A percentile compares a stretch with the other conserved stretches of the same genome.
phyloP scores from a whole-genome alignment of 2,329 filamentous ascomycete species.

The Ophiostoma sp. region DNA sequence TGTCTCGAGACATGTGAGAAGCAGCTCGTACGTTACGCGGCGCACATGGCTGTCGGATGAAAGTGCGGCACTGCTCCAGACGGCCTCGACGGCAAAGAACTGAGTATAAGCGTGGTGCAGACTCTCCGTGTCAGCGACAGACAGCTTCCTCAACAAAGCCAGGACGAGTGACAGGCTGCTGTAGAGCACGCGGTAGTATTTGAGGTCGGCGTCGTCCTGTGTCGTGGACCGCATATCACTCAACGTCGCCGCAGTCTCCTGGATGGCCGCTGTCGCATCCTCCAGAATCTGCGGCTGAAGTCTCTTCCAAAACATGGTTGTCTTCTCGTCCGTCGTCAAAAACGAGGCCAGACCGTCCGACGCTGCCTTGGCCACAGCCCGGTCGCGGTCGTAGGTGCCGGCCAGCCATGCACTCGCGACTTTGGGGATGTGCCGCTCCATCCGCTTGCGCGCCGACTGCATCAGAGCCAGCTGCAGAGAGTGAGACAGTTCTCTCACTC shows the following conservation, averaged over 20 bases:
- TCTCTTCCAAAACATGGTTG: constrained; percentile 71
- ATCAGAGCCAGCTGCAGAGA: constrained; percentile 65
- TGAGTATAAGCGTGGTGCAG: constrained; percentile 62
- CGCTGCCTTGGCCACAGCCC: constrained; percentile 72
- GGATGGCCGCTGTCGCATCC: constrained; percentile 76
- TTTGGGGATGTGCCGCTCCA: constrained; percentile 75
- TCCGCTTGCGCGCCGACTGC: constrained; percentile 71
- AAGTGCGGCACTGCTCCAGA: constrained; percentile 65
- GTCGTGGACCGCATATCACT: constrained; percentile 88
- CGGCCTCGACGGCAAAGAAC: constrained; percentile 64
- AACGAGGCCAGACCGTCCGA: constrained; percentile 73
- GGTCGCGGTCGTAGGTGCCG: constrained; percentile 83
- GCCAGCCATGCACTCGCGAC: constrained; percentile 89
- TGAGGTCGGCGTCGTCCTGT: constrained; percentile 79
- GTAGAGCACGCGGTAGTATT: constrained; percentile 74
- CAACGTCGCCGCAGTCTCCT: constrained; percentile 76
- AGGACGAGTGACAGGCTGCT: constrained; percentile 57
- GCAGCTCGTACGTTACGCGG: constrained; percentile 52
- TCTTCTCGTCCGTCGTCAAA: constrained; percentile 78
- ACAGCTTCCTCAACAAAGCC: constrained; percentile 52
- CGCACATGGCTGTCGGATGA: constrained; percentile 58
- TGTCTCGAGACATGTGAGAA: constrained; percentile 51
- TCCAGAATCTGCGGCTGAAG: constrained; percentile 80
- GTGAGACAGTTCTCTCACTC: constrained; percentile 86
- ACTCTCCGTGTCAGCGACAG: constrained; percentile 57